phyloP scores from a whole-genome alignment of 75 land plant species.

The Pseudotsuga menziesii region DNA sequence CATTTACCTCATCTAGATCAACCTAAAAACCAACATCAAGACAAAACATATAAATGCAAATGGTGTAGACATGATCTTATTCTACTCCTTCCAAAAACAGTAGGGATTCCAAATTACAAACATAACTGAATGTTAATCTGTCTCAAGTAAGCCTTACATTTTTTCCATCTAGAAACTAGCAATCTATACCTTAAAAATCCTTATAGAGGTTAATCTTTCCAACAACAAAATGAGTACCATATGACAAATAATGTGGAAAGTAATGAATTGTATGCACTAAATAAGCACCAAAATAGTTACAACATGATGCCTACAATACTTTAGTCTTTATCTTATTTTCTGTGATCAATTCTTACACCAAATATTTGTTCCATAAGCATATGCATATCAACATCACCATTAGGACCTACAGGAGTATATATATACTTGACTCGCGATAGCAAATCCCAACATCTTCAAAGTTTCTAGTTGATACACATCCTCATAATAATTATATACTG shows the following conservation, averaged over 20 bases:
- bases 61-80: not conserved
- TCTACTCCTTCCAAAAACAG: not conserved
- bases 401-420: no score
- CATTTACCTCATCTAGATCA: constrained; percentile 94
- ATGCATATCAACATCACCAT: no score
- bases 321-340: no score
- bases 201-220: not conserved
- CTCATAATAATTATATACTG: no score
- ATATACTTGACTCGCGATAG: no score
- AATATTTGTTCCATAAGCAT: no score
- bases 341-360: no score
- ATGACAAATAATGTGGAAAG: not conserved
- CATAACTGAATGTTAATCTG: not conserved
- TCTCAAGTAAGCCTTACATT: not conserved
- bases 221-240: not conserved
- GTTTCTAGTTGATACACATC: no score
- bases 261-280: not conserved
- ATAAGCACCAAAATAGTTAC: not conserved
- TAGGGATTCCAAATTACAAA: not conserved
- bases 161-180: not conserved
- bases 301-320: no score
- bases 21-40: constrained; percentile 44
- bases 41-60: not conserved
- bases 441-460: no score
- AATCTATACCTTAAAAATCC: not conserved